Conservation (phyloP, 192 early-diverging fungal genomes). For the Pecoramyces ruminantium region DNA sequence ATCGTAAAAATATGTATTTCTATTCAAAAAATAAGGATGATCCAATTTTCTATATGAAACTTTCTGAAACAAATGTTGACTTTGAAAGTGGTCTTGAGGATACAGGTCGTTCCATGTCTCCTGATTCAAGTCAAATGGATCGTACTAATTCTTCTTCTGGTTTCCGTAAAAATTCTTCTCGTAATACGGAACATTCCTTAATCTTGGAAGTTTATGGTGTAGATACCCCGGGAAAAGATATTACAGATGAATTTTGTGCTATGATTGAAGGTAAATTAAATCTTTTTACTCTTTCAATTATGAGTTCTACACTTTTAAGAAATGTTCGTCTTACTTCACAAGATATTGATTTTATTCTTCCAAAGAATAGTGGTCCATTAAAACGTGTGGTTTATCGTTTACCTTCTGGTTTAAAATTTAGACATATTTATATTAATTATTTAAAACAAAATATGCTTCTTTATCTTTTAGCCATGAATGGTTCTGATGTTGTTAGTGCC, state of each 20-base stretch:
- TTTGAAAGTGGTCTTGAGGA: neutral
- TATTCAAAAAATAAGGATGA: constrained; percentile 27
- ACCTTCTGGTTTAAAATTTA: neutral
- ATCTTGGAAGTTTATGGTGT: constrained; percentile 53
- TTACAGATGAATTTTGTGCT: constrained; percentile 37
- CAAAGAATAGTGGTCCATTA: constrained; percentile 4
- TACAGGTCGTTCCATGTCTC: neutral
- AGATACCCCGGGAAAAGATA: constrained; percentile 30
- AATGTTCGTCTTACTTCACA: constrained; percentile 49
- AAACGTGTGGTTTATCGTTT: neutral
- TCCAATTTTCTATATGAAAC: constrained; percentile 34
- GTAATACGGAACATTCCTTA: neutral
- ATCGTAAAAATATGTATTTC: constrained; percentile 58
- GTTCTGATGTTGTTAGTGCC: neutral
- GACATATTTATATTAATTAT: neutral
- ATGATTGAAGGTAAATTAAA: constrained; percentile 47
- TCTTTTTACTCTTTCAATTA: constrained; percentile 36
- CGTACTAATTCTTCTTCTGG: neutral
- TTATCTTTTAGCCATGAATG: neutral
- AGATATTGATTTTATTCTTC: constrained; percentile 66
- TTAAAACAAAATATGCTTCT: neutral
- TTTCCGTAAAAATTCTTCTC: neutral
- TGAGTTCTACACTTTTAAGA: constrained; percentile 45
- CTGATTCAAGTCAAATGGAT: neutral
- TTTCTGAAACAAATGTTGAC: constrained; percentile 12